Base-by-base conservation (phyloP, 2,329 filamentous ascomycete species). In the Penicillium griseofulvum region DNA sequence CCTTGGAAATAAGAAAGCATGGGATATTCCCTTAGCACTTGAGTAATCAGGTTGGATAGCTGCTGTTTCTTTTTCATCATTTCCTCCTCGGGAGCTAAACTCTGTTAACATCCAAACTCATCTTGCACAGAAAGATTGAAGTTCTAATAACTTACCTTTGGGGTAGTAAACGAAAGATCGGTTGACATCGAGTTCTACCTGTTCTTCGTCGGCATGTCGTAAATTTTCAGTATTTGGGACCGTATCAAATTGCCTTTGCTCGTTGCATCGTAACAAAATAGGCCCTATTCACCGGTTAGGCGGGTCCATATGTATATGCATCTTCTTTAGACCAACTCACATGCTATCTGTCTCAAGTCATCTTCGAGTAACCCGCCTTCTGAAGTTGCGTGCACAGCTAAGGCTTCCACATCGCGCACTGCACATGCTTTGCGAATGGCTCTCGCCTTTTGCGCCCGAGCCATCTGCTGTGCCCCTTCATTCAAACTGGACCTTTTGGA, bases 91-190 rank as follows among this genome's bases (percentile, higher is more conserved):
- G 87, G 84, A 73, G 87, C 87, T 91, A 64, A n/a, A 41, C 5
- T 34, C 12, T n/a, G 6, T 50, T 22, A 50, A 22, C 11, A 33
- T 53, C 45, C 44, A 24, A 19, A 41, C 14, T 38, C 11, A 10
- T 24, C 16, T 34, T 19, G 29, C 34, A 17, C 36, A 24, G 41
- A 22, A 22, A 22, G 22, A 22, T 22, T 22, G 45, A 42, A 52
- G 43, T 49, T 45, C 2, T 16, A 33, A 55, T 17, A 54, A 63
- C 81, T 66, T 80, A 94, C 91, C 84, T 59, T 84, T 82, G 12
- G 94, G 94, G 72, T 99, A 99, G 77, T 97, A 95, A 57, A 97
- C 88, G 74, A 99, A 99, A n/a, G 94, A 92, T 53, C 94, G 84
- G 74, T 97, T 86, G 53, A 99, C 94, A 71, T 99, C 94, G 45